Evolutionary conservation across 768 basidiomycete species (phyloP).

Genomic region (Rossbeevera mucosa): DNA sequence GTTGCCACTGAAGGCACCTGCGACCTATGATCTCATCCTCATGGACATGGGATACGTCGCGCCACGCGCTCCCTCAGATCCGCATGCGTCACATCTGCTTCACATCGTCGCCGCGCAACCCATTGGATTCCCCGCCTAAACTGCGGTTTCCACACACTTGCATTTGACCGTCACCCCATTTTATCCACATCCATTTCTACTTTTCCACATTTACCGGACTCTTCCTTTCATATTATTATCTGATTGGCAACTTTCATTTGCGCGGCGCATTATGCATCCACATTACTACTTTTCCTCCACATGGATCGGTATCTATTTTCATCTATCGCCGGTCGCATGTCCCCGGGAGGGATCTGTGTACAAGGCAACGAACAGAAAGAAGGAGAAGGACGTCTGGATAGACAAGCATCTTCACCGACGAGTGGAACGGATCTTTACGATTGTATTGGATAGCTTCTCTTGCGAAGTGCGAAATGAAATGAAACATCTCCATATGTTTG

Average conservation of each 20-base stretch:
- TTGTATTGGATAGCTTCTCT: slow-evolving; percentile 21
- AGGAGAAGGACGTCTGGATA: slow-evolving; percentile 11
- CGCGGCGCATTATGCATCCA: slow-evolving; percentile 28
- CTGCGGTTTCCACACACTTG: slow-evolving; percentile 9
- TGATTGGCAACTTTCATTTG: slow-evolving; percentile 20
- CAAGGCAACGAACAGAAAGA: slow-evolving; percentile 9
- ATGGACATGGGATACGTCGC: slow-evolving; percentile 22
- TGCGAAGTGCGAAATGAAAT: slow-evolving; percentile 44
- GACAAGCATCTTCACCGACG: slow-evolving; percentile 11
- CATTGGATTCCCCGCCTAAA: slow-evolving; percentile 19
- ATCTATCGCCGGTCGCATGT: slow-evolving; percentile 18
- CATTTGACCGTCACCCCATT: background rate
- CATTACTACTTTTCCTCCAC: slow-evolving; percentile 22
- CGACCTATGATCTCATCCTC: slow-evolving; percentile 18
- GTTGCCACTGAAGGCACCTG: slow-evolving; percentile 22
- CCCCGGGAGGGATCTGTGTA: slow-evolving; percentile 26
- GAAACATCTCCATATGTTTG: slow-evolving; percentile 29
- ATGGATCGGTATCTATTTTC: slow-evolving; percentile 29
- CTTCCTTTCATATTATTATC: slow-evolving; percentile 27
- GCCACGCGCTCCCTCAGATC: slow-evolving; percentile 21
- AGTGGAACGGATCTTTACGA: slow-evolving; percentile 20
- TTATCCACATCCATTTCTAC: background rate
- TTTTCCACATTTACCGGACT: slow-evolving; percentile 6
- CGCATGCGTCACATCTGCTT: slow-evolving; percentile 21
- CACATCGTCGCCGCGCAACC: slow-evolving; percentile 12